Evolutionary conservation across 768 basidiomycete genomes (phyloP).

Genomic region (Leccinum disarticulatum): DNA sequence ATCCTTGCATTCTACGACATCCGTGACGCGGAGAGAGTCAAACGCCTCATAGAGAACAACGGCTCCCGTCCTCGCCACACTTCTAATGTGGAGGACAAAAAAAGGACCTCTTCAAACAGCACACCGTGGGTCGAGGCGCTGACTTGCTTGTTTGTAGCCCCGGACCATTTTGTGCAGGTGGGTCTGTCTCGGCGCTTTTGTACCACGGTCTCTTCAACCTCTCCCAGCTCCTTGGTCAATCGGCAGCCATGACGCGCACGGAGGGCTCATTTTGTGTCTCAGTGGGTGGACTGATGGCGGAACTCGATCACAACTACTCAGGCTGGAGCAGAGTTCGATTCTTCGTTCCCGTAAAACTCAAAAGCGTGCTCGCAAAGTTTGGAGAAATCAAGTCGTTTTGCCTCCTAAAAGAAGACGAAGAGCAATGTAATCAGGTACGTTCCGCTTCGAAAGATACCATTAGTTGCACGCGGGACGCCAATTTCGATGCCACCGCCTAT

Average conservation of each 20-base stretch:
- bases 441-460: not conserved
- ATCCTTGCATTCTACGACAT: conserved; percentile 64
- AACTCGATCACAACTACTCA: conserved; percentile 23
- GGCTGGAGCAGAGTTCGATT: conserved; percentile 26
- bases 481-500: conserved; percentile 5
- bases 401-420: conserved; percentile 26
- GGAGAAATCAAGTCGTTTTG: conserved; percentile 33
- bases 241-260: conserved; percentile 46
- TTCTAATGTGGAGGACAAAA: conserved; percentile 8
- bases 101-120: conserved; percentile 3
- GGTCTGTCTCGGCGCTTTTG: conserved; percentile 11
- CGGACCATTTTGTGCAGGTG: conserved; percentile 48
- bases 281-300: conserved; percentile 31
- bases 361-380: conserved; percentile 29
- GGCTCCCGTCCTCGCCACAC: conserved; percentile 5
- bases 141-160: conserved; percentile 45
- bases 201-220: conserved; percentile 8
- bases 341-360: conserved; percentile 30
- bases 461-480: conserved; percentile 1
- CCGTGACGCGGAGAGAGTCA: conserved; percentile 51
- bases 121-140: conserved; percentile 28
- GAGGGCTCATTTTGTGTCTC: conserved; percentile 54
- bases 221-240: conserved; percentile 50
- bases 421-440: conserved; percentile 31
- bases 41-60: conserved; percentile 37